Evolutionary conservation across 2,329 filamentous ascomycete species (phyloP).

Genomic region (Cladophialophora psammophila): DNA sequence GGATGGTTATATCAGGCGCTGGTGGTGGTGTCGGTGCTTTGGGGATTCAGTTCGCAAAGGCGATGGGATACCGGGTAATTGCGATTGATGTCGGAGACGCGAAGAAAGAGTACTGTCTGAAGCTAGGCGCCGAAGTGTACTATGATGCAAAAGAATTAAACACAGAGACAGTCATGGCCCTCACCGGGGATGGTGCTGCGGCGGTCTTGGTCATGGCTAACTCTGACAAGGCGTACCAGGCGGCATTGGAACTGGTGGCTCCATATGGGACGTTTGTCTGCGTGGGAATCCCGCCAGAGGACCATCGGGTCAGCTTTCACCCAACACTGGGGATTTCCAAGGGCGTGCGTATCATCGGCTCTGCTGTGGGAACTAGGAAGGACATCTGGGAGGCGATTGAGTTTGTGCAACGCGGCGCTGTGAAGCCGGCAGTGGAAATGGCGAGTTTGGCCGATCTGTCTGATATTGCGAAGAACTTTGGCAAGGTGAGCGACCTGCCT

Average conservation of each 20-base stretch:
- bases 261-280: slow-evolving; percentile 53
- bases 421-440: slow-evolving; percentile 39
- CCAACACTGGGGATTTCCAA: slow-evolving; percentile 26
- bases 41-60: slow-evolving; percentile 50
- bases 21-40: slow-evolving; percentile 48
- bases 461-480: slow-evolving; percentile 30
- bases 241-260: slow-evolving; percentile 45
- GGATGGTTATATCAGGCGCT: slow-evolving; percentile 47
- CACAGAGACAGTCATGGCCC: slow-evolving; percentile 22
- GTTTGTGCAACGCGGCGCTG: slow-evolving; percentile 37
- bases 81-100: slow-evolving; percentile 50
- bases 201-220: slow-evolving; percentile 33
- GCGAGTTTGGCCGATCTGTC: slow-evolving; percentile 33
- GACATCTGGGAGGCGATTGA: slow-evolving; percentile 38
- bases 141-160: slow-evolving; percentile 43
- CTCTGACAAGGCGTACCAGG: slow-evolving; percentile 31
- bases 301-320: slow-evolving; percentile 23
- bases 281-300: slow-evolving; percentile 44
- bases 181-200: slow-evolving; percentile 34
- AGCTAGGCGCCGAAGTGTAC: slow-evolving; percentile 49
- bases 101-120: slow-evolving; percentile 45
- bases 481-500: slow-evolving; percentile 24
- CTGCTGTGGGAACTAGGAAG: slow-evolving; percentile 35
- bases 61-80: slow-evolving; percentile 54
- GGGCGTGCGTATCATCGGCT: slow-evolving; percentile 37